Base-by-base conservation (phyloP, 345 rosid genomes). In the Clarkia xantiana region DNA sequence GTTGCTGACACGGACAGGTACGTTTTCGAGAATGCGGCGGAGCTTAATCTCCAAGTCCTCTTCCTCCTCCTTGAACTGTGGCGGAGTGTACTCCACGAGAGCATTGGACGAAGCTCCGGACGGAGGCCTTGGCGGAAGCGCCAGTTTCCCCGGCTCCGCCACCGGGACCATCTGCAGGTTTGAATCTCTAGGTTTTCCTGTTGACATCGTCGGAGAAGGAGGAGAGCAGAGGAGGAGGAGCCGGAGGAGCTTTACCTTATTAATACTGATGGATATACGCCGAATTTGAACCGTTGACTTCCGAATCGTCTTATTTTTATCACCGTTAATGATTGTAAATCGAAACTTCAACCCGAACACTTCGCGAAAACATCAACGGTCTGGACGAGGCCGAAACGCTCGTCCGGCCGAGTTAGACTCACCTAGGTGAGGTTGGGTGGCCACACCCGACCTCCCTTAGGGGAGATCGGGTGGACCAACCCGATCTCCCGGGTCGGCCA, bases 1-100 rank as follows among this genome's bases (percentile, higher is more conserved):
- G 53, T 86, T 91, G 42, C 81, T 84, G 56, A 91, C 96, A 16
- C 96, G 82, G 45, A 91, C 96, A 0, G 98, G 98, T 0, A 91
- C 98, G 58, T 91, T 91, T 53, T 86, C 96, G 18, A 91, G 58
- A 62, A 91, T 91, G 29, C 99, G 65, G 11, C 94, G 81, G 55
- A 86, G 99, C 76, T 87, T 91, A 13, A 91, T 9, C 71, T 87
- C 96, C 54, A 91, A 20, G 47, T 91, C 99, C 72, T 91, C 98
- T 59, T 78, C 96, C 47, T 77, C 93, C 57, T 91, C 95, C 64
- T 78, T 65, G 65, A 84, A 76, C 23, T 58, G 76, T 23, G 95
- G 96, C 7, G 71, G 72, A 50, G 70, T 56, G 63, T 86, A 86
- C 75, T 81, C 95, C 53, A 84, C 90, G 49, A 84, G 63, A 13